These are phyloP conservation scores for Straminergon stramineum DNA, from an alignment of 225 moss, liverwort and hornwort genomes.

Conservation along the genomic window DNA sequence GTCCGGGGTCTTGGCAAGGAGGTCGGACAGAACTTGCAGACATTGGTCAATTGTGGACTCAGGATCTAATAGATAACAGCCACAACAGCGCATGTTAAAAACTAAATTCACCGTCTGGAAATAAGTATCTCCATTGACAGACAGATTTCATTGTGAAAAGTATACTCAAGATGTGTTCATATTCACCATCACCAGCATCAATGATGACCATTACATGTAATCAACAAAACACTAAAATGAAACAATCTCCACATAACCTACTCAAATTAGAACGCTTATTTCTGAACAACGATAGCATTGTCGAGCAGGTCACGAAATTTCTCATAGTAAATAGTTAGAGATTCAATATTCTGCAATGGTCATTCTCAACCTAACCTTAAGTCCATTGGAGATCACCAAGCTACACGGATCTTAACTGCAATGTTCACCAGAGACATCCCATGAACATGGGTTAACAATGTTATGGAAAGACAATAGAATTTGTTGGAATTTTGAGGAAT, in stretches of 20 bases:
- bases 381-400: neutral
- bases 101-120: too few relatives aligned
- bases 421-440: neutral
- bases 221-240: neutral
- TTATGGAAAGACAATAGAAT: neutral
- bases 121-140: neutral
- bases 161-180: neutral
- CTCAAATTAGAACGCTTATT: neutral
- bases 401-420: neutral
- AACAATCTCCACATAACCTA: neutral
- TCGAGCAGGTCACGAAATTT: too few relatives aligned
- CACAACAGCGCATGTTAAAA: neutral
- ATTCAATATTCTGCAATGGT: neutral
- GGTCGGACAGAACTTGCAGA: constrained; percentile 7
- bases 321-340: neutral
- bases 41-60: neutral
- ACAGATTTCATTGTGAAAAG: neutral
- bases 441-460: neutral
- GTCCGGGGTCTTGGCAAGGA: constrained; percentile 39
- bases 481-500: too few relatives aligned
- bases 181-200: neutral
- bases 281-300: too few relatives aligned
- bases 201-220: neutral
- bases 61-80: neutral
- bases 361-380: neutral